phyloP scores from a whole-genome alignment of 2,329 filamentous ascomycete species.

The Calonectria naviculata region DNA sequence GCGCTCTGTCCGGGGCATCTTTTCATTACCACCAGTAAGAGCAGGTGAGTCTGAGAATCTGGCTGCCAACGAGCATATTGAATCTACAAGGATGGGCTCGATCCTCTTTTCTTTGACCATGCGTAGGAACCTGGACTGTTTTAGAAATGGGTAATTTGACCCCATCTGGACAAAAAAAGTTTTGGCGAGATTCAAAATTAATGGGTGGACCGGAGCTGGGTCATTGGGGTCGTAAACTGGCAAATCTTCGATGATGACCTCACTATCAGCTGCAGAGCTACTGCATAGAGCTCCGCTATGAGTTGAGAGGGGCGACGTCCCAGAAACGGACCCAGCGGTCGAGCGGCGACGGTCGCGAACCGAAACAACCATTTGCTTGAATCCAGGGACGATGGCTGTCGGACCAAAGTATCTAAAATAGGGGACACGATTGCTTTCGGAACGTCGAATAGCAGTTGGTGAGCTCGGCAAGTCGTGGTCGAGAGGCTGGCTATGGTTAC shows the following conservation, averaged over 20 bases:
- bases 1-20: slow-evolving; percentile 71
- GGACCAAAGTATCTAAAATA: slow-evolving; percentile 94
- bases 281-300: slow-evolving; percentile 48
- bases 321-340: slow-evolving; percentile 66
- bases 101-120: slow-evolving; percentile 83
- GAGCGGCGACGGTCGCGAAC: slow-evolving; percentile 74
- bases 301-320: slow-evolving; percentile 59
- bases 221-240: slow-evolving; percentile 84
- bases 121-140: slow-evolving; percentile 76
- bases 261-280: slow-evolving; percentile 55
- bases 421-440: slow-evolving; percentile 75
- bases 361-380: slow-evolving; percentile 91
- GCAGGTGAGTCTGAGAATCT: slow-evolving; percentile 76
- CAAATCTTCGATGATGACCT: slow-evolving; percentile 62
- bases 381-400: slow-evolving; percentile 90
- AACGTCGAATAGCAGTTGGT: slow-evolving; percentile 57
- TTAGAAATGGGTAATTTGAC: slow-evolving; percentile 87
- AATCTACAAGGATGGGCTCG: slow-evolving; percentile 87
- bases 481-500: slow-evolving; percentile 9
- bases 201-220: slow-evolving; percentile 74
- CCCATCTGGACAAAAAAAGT: slow-evolving; percentile 86
- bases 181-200: slow-evolving; percentile 82
- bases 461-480: slow-evolving; percentile 48
- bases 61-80: slow-evolving; percentile 84
- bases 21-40: slow-evolving; percentile 59